phyloP scores from a whole-genome alignment of 208 protist species.

The Trypanosoma congolense region DNA sequence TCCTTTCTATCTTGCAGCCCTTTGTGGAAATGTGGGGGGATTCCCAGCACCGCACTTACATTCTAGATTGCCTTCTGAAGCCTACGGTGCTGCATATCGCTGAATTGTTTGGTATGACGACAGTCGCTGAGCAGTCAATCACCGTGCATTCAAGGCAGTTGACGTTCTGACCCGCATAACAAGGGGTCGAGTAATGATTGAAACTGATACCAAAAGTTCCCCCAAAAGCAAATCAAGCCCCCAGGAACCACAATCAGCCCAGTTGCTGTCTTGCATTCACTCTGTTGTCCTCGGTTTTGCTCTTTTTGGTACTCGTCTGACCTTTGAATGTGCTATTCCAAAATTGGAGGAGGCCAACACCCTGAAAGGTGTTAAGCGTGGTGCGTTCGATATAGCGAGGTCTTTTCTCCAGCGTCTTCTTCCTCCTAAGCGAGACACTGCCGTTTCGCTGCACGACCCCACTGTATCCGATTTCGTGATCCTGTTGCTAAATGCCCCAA shows the following conservation, averaged over 20 bases:
- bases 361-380: constrained; percentile 13
- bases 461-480: constrained; percentile 26
- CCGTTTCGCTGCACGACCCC: constrained; percentile 25
- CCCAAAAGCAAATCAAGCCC: constrained; percentile 1
- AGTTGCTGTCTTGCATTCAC: constrained; percentile 2
- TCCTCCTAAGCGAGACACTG: constrained; percentile 23
- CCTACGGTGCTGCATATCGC: constrained; percentile 28
- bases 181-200: constrained; percentile 12
- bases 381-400: constrained; percentile 23
- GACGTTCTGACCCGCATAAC: constrained; percentile 28
- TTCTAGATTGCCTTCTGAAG: constrained; percentile 27
- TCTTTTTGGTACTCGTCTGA: constrained; percentile 33
- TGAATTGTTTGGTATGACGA: constrained; percentile 22
- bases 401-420: constrained; percentile 33
- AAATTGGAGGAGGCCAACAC: constrained; percentile 5
- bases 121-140: constrained; percentile 20
- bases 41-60: constrained; percentile 28
- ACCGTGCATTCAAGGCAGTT: constrained; percentile 20
- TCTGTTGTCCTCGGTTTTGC: constrained; percentile 33
- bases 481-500: constrained; percentile 27
- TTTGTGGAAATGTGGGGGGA: constrained; percentile 30
- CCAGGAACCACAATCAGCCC: not conserved
- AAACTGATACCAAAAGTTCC: not conserved
- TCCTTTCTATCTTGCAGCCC: constrained; percentile 33
- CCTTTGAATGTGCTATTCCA: constrained; percentile 35